These are phyloP conservation scores for Rossbeevera mucosa DNA, from an alignment of 768 basidiomycete species.

Conservation along the genomic window DNA sequence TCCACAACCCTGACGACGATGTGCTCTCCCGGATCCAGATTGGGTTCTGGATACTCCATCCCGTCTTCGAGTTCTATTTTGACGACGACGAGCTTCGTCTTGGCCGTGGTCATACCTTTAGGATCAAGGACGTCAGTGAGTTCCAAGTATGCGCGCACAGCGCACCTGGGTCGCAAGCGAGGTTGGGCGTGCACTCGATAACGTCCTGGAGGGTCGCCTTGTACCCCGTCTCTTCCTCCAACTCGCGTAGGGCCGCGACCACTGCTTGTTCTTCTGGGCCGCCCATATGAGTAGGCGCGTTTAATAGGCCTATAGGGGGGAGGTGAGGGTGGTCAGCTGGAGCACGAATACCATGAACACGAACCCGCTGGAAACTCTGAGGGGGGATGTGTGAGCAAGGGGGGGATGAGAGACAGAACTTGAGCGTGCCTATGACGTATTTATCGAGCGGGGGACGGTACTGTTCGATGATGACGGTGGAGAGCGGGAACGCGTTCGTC, in stretches of 20 bases:
- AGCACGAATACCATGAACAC: slow-evolving; percentile 4
- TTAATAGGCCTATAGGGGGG: slow-evolving; percentile 65
- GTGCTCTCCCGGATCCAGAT: slow-evolving; percentile 83
- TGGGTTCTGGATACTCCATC: slow-evolving; percentile 64
- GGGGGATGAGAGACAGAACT: too few relatives aligned
- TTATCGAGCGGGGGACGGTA: slow-evolving; percentile 85
- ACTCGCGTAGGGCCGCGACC: slow-evolving; percentile 78
- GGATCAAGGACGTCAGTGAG: background rate
- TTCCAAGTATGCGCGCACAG: too few relatives aligned
- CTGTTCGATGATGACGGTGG: slow-evolving; percentile 86
- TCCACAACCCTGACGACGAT: slow-evolving; percentile 73
- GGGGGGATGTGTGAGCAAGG: background rate
- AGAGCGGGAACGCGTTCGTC: slow-evolving; percentile 62
- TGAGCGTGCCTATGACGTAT: slow-evolving; percentile 58
- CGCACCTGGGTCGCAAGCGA: slow-evolving; percentile 70
- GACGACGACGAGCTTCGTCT: slow-evolving; percentile 82
- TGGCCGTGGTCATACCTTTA: slow-evolving; percentile 88
- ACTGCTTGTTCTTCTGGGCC: slow-evolving; percentile 60
- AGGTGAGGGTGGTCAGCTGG: background rate
- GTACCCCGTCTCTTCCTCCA: slow-evolving; percentile 92
- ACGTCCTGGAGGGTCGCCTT: slow-evolving; percentile 51
- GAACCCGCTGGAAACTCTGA: slow-evolving; percentile 59
- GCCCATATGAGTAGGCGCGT: slow-evolving; percentile 44
- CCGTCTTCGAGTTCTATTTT: slow-evolving; percentile 61
- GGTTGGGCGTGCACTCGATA: slow-evolving; percentile 55